Percentiles rank a stretch among this genome's conserved stretches.
Evolutionary conservation across 148 eudicot species (phyloP).

Genomic region (Salicornia ramosissima): DNA sequence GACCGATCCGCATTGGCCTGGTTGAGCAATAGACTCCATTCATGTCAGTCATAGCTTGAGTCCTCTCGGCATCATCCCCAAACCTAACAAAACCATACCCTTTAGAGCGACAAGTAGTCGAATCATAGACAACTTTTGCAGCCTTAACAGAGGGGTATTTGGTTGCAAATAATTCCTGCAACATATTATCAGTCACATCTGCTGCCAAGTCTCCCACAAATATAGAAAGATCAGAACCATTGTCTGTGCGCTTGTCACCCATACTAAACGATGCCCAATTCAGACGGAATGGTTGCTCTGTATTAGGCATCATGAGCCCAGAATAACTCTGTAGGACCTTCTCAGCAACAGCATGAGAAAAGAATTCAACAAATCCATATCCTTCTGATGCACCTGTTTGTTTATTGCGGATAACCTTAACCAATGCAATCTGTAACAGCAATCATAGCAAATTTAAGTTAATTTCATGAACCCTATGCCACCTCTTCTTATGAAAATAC

Average conservation of each 20-base stretch:
- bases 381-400: slow-evolving; percentile 83
- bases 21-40: slow-evolving; percentile 81
- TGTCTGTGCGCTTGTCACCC: slow-evolving; percentile 82
- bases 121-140: slow-evolving; percentile 94
- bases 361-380: slow-evolving; percentile 88
- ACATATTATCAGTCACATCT: slow-evolving; percentile 78
- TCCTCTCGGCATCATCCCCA: slow-evolving; percentile 86
- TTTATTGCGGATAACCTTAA: slow-evolving; percentile 91
- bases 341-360: slow-evolving; percentile 67
- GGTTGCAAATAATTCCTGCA: slow-evolving; percentile 71
- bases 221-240: slow-evolving; percentile 86
- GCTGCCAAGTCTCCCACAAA: slow-evolving; percentile 99
- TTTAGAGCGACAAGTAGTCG: slow-evolving; percentile 84
- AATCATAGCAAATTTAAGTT: slow-evolving; percentile 10
- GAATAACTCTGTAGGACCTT: slow-evolving; percentile 60
- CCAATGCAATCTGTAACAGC: slow-evolving; percentile 49
- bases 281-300: slow-evolving; percentile 78
- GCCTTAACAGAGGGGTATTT: slow-evolving; percentile 90
- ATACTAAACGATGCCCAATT: slow-evolving; percentile 95
- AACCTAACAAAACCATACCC: slow-evolving; percentile 98
- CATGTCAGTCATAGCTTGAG: slow-evolving; percentile 92
- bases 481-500: no score
- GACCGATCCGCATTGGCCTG: slow-evolving; percentile 95
- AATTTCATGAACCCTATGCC: not conserved
- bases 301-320: slow-evolving; percentile 63